phyloP scores from a whole-genome alignment of 768 basidiomycete species.

The Lactarius sanguifluus region DNA sequence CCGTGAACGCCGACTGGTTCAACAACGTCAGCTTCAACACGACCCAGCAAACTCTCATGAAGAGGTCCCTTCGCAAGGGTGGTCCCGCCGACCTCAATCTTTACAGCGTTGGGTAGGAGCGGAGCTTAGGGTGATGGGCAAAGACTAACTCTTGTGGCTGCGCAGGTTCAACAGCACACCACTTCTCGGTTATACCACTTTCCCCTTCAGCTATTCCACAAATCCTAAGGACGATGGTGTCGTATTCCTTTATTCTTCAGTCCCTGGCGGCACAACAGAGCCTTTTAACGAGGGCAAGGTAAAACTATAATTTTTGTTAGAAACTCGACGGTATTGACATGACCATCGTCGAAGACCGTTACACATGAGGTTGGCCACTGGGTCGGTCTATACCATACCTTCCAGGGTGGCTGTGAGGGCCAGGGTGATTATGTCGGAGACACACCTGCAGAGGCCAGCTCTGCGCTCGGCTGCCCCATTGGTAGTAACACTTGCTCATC shows the following conservation, averaged over 20 bases:
- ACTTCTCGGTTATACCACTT: conserved; percentile 55
- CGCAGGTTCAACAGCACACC: conserved; percentile 43
- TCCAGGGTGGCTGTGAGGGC: conserved; percentile 50
- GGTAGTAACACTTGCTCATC: conserved; percentile 35
- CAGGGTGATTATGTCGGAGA: conserved; percentile 47
- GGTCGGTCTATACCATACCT: conserved; percentile 59
- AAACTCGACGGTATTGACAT: background rate
- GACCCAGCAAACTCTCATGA: conserved; percentile 47
- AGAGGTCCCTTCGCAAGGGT: conserved; percentile 46
- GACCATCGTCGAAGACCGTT: conserved; percentile 38
- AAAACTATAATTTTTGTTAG: background rate
- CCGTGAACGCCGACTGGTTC: conserved; percentile 50
- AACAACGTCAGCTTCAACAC: conserved; percentile 40
- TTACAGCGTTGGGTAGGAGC: conserved; percentile 48
- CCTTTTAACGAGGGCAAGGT: conserved; percentile 40
- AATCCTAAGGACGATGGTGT: conserved; percentile 50
- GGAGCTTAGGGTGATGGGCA: conserved; percentile 18
- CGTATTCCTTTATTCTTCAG: conserved; percentile 37
- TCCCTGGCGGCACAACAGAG: conserved; percentile 43
- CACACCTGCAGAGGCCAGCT: conserved; percentile 48
- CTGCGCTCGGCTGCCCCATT: conserved; percentile 42
- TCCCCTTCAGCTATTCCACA: conserved; percentile 44
- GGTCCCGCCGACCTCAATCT: conserved; percentile 45
- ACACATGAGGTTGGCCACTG: conserved; percentile 64
- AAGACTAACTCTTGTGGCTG: conserved; percentile 1